A percentile compares a stretch with the other conserved stretches of the same genome.
phyloP scores from a whole-genome alignment of 495 filamentous ascomycete species.

The Viridothelium virens region DNA sequence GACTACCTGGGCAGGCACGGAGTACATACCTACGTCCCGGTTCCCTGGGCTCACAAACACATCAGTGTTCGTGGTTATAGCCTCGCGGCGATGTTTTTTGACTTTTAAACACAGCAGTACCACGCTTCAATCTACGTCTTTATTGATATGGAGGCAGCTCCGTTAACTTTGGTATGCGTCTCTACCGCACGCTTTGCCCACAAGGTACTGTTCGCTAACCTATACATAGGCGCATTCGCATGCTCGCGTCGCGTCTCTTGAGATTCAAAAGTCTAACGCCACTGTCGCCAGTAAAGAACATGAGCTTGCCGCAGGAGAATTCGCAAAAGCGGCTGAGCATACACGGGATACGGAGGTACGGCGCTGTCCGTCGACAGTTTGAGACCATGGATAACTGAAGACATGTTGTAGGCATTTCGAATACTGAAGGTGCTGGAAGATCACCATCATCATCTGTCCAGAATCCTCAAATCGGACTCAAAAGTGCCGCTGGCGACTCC shows the following conservation, averaged over 20 bases:
- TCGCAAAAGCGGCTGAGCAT: slow-evolving; percentile 67
- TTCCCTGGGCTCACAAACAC: too few relatives aligned
- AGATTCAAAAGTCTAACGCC: slow-evolving; percentile 66
- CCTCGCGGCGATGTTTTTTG: neutral
- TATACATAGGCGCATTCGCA: slow-evolving; percentile 71
- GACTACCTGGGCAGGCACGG: too few relatives aligned
- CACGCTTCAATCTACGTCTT: neutral
- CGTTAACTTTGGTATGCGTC: neutral
- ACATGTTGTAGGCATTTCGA: slow-evolving; percentile 54
- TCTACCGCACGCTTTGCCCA: slow-evolving; percentile 19
- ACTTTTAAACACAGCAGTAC: neutral
- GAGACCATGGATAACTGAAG: slow-evolving; percentile 15
- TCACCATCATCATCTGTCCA: slow-evolving; percentile 73
- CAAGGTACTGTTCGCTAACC: neutral
- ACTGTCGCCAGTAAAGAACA: slow-evolving; percentile 79
- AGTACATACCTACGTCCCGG: too few relatives aligned
- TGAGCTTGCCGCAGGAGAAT: slow-evolving; percentile 81
- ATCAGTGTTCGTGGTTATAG: neutral
- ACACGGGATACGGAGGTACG: slow-evolving; percentile 67
- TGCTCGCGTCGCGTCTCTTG: slow-evolving; percentile 65
- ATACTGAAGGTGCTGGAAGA: slow-evolving; percentile 76
- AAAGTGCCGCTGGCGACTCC: slow-evolving; percentile 23
- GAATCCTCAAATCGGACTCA: slow-evolving; percentile 53
- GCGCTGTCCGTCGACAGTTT: neutral
- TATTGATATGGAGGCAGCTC: neutral